These are phyloP conservation scores for Ceratobasidium sp. DNA, from an alignment of 1,284 basidiomycete genomes.

Conservation along the genomic window DNA sequence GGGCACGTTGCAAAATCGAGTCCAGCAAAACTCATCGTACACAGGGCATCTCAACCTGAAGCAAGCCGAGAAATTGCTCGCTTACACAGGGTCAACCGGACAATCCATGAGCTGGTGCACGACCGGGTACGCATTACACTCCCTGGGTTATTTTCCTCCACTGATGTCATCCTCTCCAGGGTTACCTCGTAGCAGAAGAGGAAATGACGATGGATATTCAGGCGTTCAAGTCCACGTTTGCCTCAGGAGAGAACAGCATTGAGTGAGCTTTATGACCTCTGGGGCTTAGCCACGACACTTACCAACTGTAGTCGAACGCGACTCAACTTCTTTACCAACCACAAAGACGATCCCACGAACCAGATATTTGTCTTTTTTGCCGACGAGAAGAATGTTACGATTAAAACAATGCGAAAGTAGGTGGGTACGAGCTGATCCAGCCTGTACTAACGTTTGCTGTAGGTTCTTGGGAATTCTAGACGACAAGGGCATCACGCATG, in stretches of 20 bases:
- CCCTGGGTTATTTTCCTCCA: neutral
- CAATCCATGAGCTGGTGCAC: constrained; percentile 94
- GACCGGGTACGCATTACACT: constrained; percentile 70
- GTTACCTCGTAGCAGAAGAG: constrained; percentile 87
- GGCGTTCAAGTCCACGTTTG: constrained; percentile 73
- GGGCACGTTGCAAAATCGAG: neutral
- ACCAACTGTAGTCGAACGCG: constrained; percentile 72
- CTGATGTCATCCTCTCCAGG: constrained; percentile 55
- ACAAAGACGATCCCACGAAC: constrained; percentile 69
- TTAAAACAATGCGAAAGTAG: constrained; percentile 95
- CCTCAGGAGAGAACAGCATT: constrained; percentile 64
- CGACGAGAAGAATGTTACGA: constrained; percentile 89
- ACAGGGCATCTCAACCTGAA: constrained; percentile 35
- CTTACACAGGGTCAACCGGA: constrained; percentile 95
- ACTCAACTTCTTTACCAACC: constrained; percentile 87
- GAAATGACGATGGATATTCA: constrained; percentile 86
- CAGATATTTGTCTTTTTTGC: constrained; percentile 96
- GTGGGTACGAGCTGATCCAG: constrained; percentile 48
- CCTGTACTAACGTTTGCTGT: constrained; percentile 28
- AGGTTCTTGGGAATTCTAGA: constrained; percentile 89
- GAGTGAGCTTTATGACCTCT: constrained; percentile 57
- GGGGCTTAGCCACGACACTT: neutral
- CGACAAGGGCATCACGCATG: constrained; percentile 86
- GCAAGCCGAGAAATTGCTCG: constrained; percentile 54
- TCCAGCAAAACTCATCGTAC: neutral